phyloP scores from a whole-genome alignment of 1,284 basidiomycete species.

The Ustilago bromivora region DNA sequence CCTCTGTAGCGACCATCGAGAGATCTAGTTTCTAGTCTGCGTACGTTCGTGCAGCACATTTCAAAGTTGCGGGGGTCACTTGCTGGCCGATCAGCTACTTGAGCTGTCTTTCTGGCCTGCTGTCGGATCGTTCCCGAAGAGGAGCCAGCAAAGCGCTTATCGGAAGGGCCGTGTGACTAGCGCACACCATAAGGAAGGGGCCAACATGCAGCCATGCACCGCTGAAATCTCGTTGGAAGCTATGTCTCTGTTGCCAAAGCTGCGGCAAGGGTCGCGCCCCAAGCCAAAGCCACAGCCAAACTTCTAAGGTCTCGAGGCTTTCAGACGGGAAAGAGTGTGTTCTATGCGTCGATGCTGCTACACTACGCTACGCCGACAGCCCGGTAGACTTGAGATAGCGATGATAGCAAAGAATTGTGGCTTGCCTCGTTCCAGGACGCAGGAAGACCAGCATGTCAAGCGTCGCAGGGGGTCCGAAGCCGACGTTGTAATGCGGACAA shows the following conservation, averaged over 20 bases:
- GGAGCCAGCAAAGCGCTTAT: neutral
- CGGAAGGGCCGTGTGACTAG: neutral
- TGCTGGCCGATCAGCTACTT: neutral
- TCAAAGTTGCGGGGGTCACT: neutral
- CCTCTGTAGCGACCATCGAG: neutral
- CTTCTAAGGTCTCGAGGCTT: constrained; percentile 1
- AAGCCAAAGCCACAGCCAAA: constrained; percentile 4
- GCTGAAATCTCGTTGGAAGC: neutral
- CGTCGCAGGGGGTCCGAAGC: constrained; percentile 6
- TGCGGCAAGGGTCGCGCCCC: neutral
- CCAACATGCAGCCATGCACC: neutral
- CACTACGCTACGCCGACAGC: neutral
- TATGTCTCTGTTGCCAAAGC: neutral
- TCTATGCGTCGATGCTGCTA: neutral
- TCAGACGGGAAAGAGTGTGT: neutral
- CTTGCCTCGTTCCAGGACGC: neutral
- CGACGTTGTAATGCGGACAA: neutral
- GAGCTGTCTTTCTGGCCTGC: neutral
- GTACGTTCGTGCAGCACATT: constrained; percentile 5
- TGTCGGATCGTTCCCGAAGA: neutral
- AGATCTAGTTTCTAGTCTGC: neutral
- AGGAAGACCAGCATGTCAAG: constrained; percentile 3
- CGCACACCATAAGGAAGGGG: neutral
- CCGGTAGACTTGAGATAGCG: neutral
- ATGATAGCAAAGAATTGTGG: neutral